Evolutionary conservation across 805 yeast genomes (phyloP), one percentile per base, ranked within the genome.

Genomic region (Yarrowia phangngaensis): DNA sequence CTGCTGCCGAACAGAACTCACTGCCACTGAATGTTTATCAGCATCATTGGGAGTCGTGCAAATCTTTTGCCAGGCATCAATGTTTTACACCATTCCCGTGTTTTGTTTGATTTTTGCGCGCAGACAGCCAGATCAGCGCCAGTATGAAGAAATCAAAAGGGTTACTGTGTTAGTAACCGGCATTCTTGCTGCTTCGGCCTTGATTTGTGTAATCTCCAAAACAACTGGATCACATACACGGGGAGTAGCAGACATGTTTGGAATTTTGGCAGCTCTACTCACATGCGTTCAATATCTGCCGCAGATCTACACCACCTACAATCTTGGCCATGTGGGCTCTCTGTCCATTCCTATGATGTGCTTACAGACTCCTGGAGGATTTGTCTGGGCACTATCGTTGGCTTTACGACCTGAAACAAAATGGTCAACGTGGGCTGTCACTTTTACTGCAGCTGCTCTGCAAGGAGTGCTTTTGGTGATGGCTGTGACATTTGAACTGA

Each of bases 281-380:
- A 80, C 94, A 0, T 68, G 78, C 14, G 63, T 80, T 23, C 94
- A 86, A 64, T 86, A 84, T 58, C 66, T 85, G 43, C 95, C 95
- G 0, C 95, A 86, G 63, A 71, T 86, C 8, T 63, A 69, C 54
- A 84, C 89, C 29, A 86, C 95, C 0, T 82, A 70, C 57, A 59
- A 53, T 1, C 70, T 86, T 52, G 80, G 82, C 58, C 88, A 80
- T 55, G 80, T 94, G 0, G 95, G 95, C 8, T 80, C 88, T 1
- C 69, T 86, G 16, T 84, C 94, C 0, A 69, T 84, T 8, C 75
- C 79, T 6, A 84, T 84, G 87, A 83, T 86, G 90, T 66, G 79
- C 32, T 73, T 87, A 54, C 95, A 86, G 62, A 84, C 94, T 14
- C 95, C 95, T 0, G 95, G 95, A 12, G 95, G 95, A 13, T 82